phyloP scores from a whole-genome alignment of 1,139 yeast species.

The Ogataea hybrid region DNA sequence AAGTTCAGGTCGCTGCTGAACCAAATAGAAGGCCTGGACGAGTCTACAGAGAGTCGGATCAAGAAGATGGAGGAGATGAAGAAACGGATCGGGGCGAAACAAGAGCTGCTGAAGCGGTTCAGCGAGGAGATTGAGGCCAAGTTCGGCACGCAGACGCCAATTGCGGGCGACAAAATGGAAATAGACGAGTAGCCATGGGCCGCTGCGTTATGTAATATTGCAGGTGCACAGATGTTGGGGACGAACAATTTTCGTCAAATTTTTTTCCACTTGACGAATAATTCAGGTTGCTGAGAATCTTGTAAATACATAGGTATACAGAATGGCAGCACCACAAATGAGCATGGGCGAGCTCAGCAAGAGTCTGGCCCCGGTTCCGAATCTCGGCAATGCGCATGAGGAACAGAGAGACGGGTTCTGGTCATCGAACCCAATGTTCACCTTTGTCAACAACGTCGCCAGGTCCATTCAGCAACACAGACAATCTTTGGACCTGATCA shows the following conservation, averaged over 20 bases:
- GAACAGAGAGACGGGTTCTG: constrained; percentile 56
- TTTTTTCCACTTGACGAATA: constrained; percentile 6
- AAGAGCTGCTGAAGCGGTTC: constrained; percentile 19
- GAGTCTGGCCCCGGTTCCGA: constrained; percentile 55
- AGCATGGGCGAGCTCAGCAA: constrained; percentile 30
- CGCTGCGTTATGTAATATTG: not conserved
- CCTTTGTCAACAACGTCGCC: constrained; percentile 77
- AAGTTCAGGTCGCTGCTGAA: constrained; percentile 22
- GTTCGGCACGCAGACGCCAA: not conserved
- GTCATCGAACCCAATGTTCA: constrained; percentile 84
- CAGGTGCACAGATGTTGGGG: constrained; percentile 6
- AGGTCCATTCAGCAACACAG: constrained; percentile 74
- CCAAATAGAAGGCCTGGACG: constrained; percentile 30
- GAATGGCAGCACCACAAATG: constrained; percentile 23
- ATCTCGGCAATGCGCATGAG: constrained; percentile 49
- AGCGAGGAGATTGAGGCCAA: constrained; percentile 21
- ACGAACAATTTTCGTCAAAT: constrained; percentile 8
- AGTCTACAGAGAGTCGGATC: constrained; percentile 27
- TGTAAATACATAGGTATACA: constrained; percentile 9
- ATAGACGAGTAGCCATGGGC: not conserved
- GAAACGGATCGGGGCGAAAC: constrained; percentile 22
- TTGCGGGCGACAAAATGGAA: not conserved
- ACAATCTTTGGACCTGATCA: constrained; percentile 72
- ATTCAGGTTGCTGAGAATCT: constrained; percentile 9
- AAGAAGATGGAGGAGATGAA: constrained; percentile 24